Percentiles rank a stretch among this genome's conserved stretches.
Conservation (phyloP, 495 filamentous ascomycete genomes). For the Letharia lupina region DNA sequence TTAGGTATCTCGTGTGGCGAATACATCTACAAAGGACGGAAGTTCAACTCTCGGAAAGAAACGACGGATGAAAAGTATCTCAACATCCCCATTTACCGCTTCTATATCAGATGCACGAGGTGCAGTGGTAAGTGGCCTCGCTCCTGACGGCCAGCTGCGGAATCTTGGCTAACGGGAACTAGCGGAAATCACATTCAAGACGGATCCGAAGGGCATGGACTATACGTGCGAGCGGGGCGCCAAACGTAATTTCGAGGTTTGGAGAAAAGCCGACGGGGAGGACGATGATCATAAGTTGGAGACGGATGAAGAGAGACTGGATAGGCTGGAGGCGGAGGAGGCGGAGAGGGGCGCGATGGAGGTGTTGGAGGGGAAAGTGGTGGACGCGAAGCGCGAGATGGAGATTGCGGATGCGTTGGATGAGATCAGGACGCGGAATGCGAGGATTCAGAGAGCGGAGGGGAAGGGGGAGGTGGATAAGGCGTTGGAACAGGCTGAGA, state of each 20-base stretch:
- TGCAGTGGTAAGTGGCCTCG: constrained; percentile 41
- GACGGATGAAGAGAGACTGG: constrained; percentile 80
- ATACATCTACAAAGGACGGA: constrained; percentile 93
- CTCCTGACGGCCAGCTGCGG: neutral
- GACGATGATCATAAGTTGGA: constrained; percentile 53
- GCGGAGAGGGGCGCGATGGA: constrained; percentile 63
- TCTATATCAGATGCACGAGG: constrained; percentile 91
- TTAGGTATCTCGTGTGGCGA: constrained; percentile 56
- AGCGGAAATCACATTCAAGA: constrained; percentile 88
- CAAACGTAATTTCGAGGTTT: constrained; percentile 87
- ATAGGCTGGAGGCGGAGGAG: constrained; percentile 72
- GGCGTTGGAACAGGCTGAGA: constrained; percentile 38
- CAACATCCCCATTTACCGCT: constrained; percentile 78
- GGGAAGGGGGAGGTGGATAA: constrained; percentile 45
- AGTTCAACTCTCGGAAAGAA: constrained; percentile 96
- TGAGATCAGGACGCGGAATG: constrained; percentile 88
- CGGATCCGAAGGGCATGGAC: constrained; percentile 90
- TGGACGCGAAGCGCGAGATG: constrained; percentile 96
- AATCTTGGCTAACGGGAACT: neutral
- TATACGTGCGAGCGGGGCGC: constrained; percentile 83
- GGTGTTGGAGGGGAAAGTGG: constrained; percentile 71
- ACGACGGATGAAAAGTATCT: constrained; percentile 89
- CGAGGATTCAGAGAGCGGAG: constrained; percentile 67
- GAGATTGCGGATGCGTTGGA: constrained; percentile 91
- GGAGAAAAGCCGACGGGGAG: constrained; percentile 52